A percentile compares a stretch with the other conserved stretches of the same genome.
Conservation (phyloP, 345 rosid genomes). For the Corymbia maculata region DNA sequence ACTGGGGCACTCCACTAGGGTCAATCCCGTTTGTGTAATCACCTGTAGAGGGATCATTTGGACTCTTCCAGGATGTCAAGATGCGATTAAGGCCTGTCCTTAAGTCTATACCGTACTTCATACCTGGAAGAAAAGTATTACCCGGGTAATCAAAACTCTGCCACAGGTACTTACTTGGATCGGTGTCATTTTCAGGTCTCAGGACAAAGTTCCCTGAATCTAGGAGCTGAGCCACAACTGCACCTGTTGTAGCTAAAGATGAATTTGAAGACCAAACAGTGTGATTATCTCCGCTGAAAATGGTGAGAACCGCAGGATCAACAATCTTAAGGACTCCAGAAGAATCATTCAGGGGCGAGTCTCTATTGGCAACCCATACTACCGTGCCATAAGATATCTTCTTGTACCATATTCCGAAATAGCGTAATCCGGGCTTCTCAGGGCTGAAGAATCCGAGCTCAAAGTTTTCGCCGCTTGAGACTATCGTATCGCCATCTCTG, state of each 20-base stretch:
- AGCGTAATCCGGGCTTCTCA: conserved; percentile 7
- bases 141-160: conserved; percentile 46
- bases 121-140: conserved; percentile 30
- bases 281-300: neutral
- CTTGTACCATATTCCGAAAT: conserved; percentile 37
- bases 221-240: conserved; percentile 21
- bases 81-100: conserved; percentile 8
- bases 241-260: neutral
- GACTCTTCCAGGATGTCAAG: conserved; percentile 25
- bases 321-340: conserved; percentile 9
- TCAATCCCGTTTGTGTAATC: conserved; percentile 14
- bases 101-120: conserved; percentile 42
- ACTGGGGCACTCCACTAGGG: conserved; percentile 27
- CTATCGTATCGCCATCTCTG: conserved; percentile 3
- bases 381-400: conserved; percentile 1
- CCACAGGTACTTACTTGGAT: conserved; percentile 18
- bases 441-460: conserved; percentile 32
- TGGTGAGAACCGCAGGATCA: neutral
- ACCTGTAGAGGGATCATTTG: conserved; percentile 25
- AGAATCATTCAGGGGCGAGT: conserved; percentile 13
- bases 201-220: conserved; percentile 41
- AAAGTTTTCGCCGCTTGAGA: conserved; percentile 9
- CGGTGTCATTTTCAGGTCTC: conserved; percentile 1
- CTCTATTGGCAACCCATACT: conserved; percentile 45
- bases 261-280: conserved; percentile 19